Evolutionary conservation across 1,284 basidiomycete species (phyloP), one percentile per base, ranked within the genome.

Genomic region (Ceratobasidium sp.): DNA sequence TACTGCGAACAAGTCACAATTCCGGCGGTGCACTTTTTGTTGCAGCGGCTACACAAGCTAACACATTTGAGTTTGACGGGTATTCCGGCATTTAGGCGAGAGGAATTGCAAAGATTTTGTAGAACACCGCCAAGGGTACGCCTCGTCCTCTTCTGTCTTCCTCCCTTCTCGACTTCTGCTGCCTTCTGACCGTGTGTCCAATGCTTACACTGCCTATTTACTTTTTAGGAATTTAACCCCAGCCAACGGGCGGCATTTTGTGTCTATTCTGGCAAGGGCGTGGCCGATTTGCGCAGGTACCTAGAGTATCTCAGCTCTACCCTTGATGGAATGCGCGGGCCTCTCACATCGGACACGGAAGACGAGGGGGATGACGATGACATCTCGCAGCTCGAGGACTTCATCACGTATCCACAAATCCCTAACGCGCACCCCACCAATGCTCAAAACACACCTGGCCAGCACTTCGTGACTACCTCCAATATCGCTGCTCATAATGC

Each of bases 1-100:
- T 99, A 98, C 80, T 99, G 97, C 81, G 94, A 98, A 78, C 94
- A 97, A 77, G 92, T 99, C 74, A 89, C 92, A 4, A 92, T 98
- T 74, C 87, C 91, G 79, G 95, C 95, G 14, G 88, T 99, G 63
- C 92, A 96, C 77, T 94, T 91, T 81, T 86, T 99, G 46, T 85
- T 99, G 60, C 91, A 94, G 79, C 88, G 92, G 77, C 85, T 99
- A 21, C 87, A 88, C 76, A 92, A 94, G 75, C 83, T 99, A 44
- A 98, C 94, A 3, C 97, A 99, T 81, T 84, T 99, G 58, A 97
- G 94, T 80, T 82, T 99, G 75, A 98, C 97, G 12, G 97, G 96
- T n/a, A 92, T 99, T 36, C 90, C 91, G 7, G 89, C 94, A 0
- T 99, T 99, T 83, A 87, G 91, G 61, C 86, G 92, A 75, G 83